Evolutionary conservation across 495 filamentous ascomycete species (phyloP), one percentile per base, ranked within the genome.

Genomic region (Articulospora tetracladia): DNA sequence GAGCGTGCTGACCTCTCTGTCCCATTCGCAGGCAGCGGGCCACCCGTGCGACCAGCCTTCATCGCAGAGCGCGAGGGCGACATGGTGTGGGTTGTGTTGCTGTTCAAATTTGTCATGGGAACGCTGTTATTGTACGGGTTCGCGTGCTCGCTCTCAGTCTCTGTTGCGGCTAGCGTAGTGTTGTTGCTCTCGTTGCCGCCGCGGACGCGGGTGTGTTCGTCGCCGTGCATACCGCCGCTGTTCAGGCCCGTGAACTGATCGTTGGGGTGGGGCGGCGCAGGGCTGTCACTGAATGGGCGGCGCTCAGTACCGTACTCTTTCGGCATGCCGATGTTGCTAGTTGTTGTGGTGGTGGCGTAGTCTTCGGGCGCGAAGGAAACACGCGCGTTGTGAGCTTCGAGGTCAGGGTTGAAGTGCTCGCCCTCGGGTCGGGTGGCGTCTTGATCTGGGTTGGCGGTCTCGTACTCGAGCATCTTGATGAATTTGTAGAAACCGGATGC

Each of bases 401-500:
- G 24, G 28, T 64, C 53, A 13, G 61, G 61, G 24, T 60, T 46
- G 30, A 64, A 64, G 41, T 57, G 51, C 20, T 64, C 61, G 20
- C 57, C 61, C 53, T 56, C 44, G 17, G 32, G 41, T 27, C 51
- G 55, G 25, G 41, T 17, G 10, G 8, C 34, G 28, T 93, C 89
- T 70, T 86, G 85, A 7, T 79, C 86, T 1, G 86, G 86, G 61
- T 95, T 96, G 59, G 86, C 88, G 12, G 83, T 85, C 70, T 91
- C 83, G 70, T 90, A 95, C 65, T 87, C 81, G 44, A 93, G 76
- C 1, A 74, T 64, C 66, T 88, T 84, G 60, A 91, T 78, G 55
- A 90, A 69, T 23, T 75, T 74, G 66, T 90, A 93, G 69, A 92
- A 90, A 1, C 74, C 83, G 0, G 77, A 81, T 0, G 91, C 89